Base-by-base conservation (phyloP, 352 stramenopile genomes). In the Phytophthora palmivora region DNA sequence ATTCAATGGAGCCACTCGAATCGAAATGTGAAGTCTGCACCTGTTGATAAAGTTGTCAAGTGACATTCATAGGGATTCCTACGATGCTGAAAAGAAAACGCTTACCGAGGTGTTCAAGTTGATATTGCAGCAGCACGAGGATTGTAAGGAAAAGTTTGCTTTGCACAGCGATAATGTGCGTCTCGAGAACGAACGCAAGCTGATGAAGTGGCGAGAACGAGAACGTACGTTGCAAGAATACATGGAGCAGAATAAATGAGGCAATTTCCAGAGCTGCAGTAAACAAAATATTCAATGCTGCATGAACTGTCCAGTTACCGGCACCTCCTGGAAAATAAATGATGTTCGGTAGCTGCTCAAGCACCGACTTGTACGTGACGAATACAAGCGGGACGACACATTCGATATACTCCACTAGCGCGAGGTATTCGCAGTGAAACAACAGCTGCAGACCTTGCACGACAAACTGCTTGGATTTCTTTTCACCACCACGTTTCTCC, bases 371-470 rank as follows among this genome's bases (percentile, higher is more conserved):
- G 55, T 76, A 82, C 2, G 50, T 11, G 4, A 58, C 49, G 57
- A 69, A 75, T 1, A 73, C 22, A 10, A 65, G 51, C 1, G 63
- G 64, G 15, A 72, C 52, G 19, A 77, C 48, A 15, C 63, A 77
- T 48, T 76, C 67, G 26, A 80, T 50, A 38, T 80, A 80, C 51
- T 80, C 72, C 34, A 61, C 41, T 1, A 80, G 44, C 14, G 58
- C 24, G 3, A 76, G 49, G 34, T 58, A 70, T 45, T 75, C 72
- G 44, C 58, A 70, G 15, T 48, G 54, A 38, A 70, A 80, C 0
- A 80, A 59, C 36, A 77, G 32, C 19, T 63, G 48, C 6, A 70
- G 30, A 11, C 34, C 39, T 18, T 71, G 21, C 2, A 50, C 33
- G 1, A 67, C 41, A 30, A 61, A 12, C 43, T 56, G 7, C 21